Evolutionary conservation across 345 rosid genomes (phyloP), one percentile per base, ranked within the genome.

Genomic region (Clausena lansium): DNA sequence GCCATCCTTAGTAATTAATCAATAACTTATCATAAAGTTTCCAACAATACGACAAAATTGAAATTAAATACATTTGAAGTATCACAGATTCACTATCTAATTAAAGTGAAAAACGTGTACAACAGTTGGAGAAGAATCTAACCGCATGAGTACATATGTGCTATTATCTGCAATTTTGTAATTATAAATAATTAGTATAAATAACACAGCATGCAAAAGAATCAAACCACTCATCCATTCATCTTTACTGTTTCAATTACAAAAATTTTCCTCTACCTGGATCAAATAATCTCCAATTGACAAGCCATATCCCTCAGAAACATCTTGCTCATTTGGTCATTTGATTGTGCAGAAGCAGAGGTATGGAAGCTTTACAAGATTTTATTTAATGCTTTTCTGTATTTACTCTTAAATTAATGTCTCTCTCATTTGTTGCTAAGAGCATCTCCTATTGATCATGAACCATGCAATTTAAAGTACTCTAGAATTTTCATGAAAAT

Each of bases 31-130:
- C 35, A 41, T 54, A 68, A 47, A 47, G 47, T 68, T 45, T 24
- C 57, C 30, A 45, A 24, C 32, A 45, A 45, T 47, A 68, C n/a
- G 72, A 68, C 72, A 68, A 68, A 66, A 68, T 41, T 68, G 17
- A 2, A 68, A 41, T 68, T 41, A 41, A 25, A 68, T 41, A 8
- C 35, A 68, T 14, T 68, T 39, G 45, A 14, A 41, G 35, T 22
- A 41, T 57, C 72, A 38, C 20, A 24, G 33, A 68, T 41, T 39
- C 72, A 45, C 50, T 10, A 24, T 41, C 72, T 66, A 24, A 25
- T 39, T 41, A 39, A 68, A 68, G 30, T n/a, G 35, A 30, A 41
- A 67, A 39, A 19, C 22, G 71, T 68, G 54, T 68, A 68, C 20
- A 25, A 68, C 54, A 41, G 10, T 25, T 24, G 55, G 15, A 68